phyloP scores from a whole-genome alignment of 2,329 filamentous ascomycete genomes.

The Colletotrichum spinosum region DNA sequence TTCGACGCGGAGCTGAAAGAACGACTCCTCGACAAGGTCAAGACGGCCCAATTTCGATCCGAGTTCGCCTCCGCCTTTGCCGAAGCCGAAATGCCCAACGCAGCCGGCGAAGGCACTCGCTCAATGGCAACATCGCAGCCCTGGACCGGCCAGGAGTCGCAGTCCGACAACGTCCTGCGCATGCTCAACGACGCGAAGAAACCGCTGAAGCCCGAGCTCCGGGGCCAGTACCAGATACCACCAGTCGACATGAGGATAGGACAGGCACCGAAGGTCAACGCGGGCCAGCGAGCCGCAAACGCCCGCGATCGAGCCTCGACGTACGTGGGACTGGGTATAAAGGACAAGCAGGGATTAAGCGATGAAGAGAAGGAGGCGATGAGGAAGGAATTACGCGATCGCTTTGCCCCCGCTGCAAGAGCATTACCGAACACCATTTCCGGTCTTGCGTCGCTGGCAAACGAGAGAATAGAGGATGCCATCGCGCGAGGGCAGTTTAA shows the following conservation, averaged over 20 bases:
- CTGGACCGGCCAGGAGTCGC: slow-evolving; percentile 83
- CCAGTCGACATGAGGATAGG: slow-evolving; percentile 66
- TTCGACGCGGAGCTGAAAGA: slow-evolving; percentile 74
- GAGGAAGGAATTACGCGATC: slow-evolving; percentile 79
- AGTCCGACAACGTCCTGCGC: slow-evolving; percentile 81
- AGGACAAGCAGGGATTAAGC: slow-evolving; percentile 64
- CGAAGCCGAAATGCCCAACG: slow-evolving; percentile 60
- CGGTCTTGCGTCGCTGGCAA: slow-evolving; percentile 85
- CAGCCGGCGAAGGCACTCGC: slow-evolving; percentile 76
- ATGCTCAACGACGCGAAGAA: slow-evolving; percentile 88
- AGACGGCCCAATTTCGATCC: slow-evolving; percentile 65
- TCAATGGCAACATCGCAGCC: slow-evolving; percentile 74
- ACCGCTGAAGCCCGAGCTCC: slow-evolving; percentile 66
- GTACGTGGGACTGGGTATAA: slow-evolving; percentile 62
- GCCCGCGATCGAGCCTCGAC: slow-evolving; percentile 68
- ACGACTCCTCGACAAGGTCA: slow-evolving; percentile 67
- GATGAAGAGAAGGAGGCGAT: slow-evolving; percentile 80
- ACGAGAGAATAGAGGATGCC: slow-evolving; percentile 92
- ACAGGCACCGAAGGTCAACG: slow-evolving; percentile 50
- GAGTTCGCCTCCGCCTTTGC: slow-evolving; percentile 62
- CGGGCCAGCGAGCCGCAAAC: slow-evolving; percentile 61
- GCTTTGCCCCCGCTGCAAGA: slow-evolving; percentile 80
- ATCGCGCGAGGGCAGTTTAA: slow-evolving; percentile 91
- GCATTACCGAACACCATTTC: slow-evolving; percentile 81
- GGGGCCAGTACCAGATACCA: slow-evolving; percentile 58